Base-by-base conservation (phyloP, 2,329 filamentous ascomycete genomes). In the Cercospora nicotianae region DNA sequence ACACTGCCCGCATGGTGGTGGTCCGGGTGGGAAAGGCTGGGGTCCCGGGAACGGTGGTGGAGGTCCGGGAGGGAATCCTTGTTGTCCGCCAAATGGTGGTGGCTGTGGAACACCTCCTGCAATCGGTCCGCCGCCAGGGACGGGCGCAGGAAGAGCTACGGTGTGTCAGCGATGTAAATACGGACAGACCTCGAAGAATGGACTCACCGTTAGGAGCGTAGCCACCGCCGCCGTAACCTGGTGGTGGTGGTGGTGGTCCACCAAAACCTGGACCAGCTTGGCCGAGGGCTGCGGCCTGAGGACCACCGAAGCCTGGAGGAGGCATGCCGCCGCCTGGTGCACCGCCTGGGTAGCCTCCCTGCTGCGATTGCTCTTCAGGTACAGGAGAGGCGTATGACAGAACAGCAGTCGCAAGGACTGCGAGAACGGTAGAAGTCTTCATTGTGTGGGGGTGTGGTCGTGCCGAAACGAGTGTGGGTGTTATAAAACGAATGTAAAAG, bases 401-500 rank as follows among this genome's bases (percentile, higher is more conserved):
- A 23, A 68, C 51, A 23, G 67, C 67, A 66, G 67, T 66, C 59
- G 63, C 63, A 33, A 65, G 36, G 63, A 68, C 63, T 53, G 67
- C 67, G 30, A 68, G 45, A 33, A 68, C 60, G 28, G 63, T 63
- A 28, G 63, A 59, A 55, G 67, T 28, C 67, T 68, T 68, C 67
- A 68, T 68, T 13, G 59, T 63, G 53, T 62, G 10, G 51, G 57
- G 28, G 31, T 36, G 62, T 31, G 30, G 36, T 26, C 13, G 18
- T 51, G 36, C 23, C 42, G 39, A 51, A 65, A 65, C 45, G 64
- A 65, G 30, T 61, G 64, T 65, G 63, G 67, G 26, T 28, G 55
- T 12, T 63, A 23, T 30, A 59, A 64, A 68, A 68, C 59, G 67
- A 68, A 65, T 66, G 67, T 68, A 68, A 68, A 65, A 65, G 67